These are phyloP conservation scores for Geranium rotundifolium DNA, from an alignment of 345 rosid species.

Conservation along the genomic window DNA sequence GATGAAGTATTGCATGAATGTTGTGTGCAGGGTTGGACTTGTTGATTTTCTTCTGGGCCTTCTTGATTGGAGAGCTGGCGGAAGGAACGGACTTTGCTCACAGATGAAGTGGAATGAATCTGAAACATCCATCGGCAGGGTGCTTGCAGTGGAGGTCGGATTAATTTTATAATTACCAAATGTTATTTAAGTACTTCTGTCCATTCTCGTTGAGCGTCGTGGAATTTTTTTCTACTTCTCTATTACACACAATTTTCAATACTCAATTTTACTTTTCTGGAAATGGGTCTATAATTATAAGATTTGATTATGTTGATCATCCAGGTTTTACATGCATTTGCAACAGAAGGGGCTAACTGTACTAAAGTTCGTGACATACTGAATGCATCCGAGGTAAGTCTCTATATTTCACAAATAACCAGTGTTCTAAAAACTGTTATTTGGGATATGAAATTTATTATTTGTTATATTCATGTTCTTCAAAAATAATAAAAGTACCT, in stretches of 20 bases:
- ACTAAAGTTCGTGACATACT: conserved; percentile 71
- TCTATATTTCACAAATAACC: conserved; percentile 2
- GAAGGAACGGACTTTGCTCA: conserved; percentile 73
- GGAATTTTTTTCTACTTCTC: not conserved
- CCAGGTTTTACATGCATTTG: conserved; percentile 95
- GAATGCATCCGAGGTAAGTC: conserved; percentile 81
- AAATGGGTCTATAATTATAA: not conserved
- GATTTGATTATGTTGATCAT: conserved; percentile 1
- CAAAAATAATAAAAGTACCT: too few relatives aligned
- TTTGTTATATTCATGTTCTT: too few relatives aligned
- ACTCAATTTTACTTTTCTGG: not conserved
- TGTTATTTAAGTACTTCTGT: not conserved
- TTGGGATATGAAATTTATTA: too few relatives aligned
- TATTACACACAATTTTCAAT: not conserved
- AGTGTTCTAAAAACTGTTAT: too few relatives aligned
- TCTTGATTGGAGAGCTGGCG: conserved; percentile 96
- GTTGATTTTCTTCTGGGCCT: conserved; percentile 92
- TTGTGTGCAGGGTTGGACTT: conserved; percentile 81
- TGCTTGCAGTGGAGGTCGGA: conserved; percentile 89
- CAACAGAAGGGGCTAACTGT: conserved; percentile 96
- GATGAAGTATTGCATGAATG: conserved; percentile 4
- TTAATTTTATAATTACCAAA: conserved; percentile 2
- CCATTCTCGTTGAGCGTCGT: not conserved
- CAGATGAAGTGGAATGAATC: conserved; percentile 99
- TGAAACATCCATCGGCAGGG: conserved; percentile 95